Conservation (phyloP, 2,329 filamentous ascomycete species). For the Didymella segeticola region DNA sequence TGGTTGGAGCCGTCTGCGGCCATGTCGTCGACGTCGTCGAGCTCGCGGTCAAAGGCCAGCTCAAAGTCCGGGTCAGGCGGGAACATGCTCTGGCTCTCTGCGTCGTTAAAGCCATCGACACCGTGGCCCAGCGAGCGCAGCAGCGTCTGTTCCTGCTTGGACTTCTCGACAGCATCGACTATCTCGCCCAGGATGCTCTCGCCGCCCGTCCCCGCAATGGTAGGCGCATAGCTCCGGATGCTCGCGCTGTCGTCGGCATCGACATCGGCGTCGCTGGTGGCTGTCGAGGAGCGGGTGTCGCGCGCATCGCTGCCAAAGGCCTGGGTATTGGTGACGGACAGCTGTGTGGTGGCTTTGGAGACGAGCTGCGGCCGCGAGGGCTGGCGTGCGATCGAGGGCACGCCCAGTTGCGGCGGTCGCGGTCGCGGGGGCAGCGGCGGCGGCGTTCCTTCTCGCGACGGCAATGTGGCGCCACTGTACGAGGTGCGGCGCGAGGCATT, state of each 20-base stretch:
- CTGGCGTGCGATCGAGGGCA: conserved; percentile 46
- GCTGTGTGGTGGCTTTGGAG: conserved; percentile 80
- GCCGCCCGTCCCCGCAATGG: conserved; percentile 65
- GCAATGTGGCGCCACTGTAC: conserved; percentile 28
- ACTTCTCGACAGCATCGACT: conserved; percentile 66
- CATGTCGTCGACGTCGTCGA: conserved; percentile 73
- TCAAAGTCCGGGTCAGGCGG: conserved; percentile 59
- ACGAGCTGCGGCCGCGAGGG: conserved; percentile 51
- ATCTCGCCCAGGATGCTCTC: conserved; percentile 83
- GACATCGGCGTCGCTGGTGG: conserved; percentile 66
- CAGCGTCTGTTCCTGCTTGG: conserved; percentile 67
- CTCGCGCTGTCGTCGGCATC: conserved; percentile 70
- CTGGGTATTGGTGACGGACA: conserved; percentile 81
- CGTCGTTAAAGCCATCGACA: conserved; percentile 55
- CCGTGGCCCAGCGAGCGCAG: conserved; percentile 73
- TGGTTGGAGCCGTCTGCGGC: conserved; percentile 62
- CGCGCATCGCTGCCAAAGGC: conserved; percentile 66
- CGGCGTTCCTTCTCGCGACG: conserved; percentile 55
- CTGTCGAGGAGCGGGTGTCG: conserved; percentile 51
- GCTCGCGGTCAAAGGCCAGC: conserved; percentile 75
- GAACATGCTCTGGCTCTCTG: conserved; percentile 62
- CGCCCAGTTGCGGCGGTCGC: conserved; percentile 54
- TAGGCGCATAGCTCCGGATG: conserved; percentile 70
- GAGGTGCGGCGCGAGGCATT: conserved; percentile 36
- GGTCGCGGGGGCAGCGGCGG: conserved; percentile 66